These are phyloP conservation scores for Fusarium avenaceum DNA, from an alignment of 2,329 filamentous ascomycete species.

Conservation along the genomic window DNA sequence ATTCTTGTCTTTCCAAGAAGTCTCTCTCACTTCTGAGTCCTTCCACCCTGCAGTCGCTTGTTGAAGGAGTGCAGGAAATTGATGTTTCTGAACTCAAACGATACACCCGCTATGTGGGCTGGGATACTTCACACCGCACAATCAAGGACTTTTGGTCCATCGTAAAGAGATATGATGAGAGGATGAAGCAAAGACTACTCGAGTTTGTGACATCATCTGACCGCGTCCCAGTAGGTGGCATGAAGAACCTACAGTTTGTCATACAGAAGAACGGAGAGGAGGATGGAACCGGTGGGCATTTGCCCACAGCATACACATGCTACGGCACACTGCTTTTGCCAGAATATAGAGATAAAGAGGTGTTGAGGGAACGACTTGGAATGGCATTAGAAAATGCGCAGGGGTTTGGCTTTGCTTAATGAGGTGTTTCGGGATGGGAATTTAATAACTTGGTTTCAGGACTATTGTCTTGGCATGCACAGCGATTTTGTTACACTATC, in stretches of 20 bases:
- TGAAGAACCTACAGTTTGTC: conserved; percentile 84
- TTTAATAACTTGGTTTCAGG: not conserved
- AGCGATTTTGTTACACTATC: not conserved
- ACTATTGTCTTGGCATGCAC: not conserved
- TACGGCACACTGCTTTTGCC: conserved; percentile 90
- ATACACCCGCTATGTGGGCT: conserved; percentile 85
- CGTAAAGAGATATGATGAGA: conserved; percentile 74
- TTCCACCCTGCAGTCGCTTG: conserved; percentile 77
- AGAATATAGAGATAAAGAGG: conserved; percentile 79
- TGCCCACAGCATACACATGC: conserved; percentile 93
- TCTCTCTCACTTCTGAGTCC: conserved; percentile 81
- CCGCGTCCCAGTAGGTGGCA: conserved; percentile 87
- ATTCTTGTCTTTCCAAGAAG: conserved; percentile 77
- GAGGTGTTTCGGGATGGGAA: conserved; percentile 8
- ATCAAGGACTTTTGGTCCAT: conserved; percentile 89
- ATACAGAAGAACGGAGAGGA: conserved; percentile 82
- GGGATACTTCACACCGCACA: conserved; percentile 75
- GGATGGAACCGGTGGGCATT: conserved; percentile 63
- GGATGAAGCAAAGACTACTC: conserved; percentile 80
- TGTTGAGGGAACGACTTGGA: conserved; percentile 79
- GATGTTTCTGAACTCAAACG: conserved; percentile 79
- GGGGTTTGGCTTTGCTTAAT: conserved; percentile 86
- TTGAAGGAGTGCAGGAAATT: conserved; percentile 88
- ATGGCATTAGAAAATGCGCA: conserved; percentile 89
- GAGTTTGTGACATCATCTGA: conserved; percentile 97